phyloP scores from a whole-genome alignment of 495 filamentous ascomycete genomes.

The Penicillium chermesinum region DNA sequence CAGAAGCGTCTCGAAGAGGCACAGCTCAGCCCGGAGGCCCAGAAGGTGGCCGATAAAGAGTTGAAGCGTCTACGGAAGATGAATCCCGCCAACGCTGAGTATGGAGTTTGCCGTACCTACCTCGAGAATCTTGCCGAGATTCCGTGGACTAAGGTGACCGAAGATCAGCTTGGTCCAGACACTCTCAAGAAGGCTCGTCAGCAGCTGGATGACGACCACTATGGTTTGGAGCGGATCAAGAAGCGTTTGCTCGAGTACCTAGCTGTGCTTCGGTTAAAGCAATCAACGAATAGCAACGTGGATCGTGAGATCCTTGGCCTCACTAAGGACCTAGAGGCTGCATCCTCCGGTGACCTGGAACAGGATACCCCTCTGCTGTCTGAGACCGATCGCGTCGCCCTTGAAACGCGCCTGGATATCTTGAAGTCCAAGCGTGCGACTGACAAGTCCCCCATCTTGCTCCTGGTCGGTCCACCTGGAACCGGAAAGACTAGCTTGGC shows the following conservation, averaged over 20 bases:
- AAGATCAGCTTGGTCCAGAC: slow-evolving; percentile 78
- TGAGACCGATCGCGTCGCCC: slow-evolving; percentile 41
- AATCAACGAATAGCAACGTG: slow-evolving; percentile 73
- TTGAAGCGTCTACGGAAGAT: slow-evolving; percentile 88
- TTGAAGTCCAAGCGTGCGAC: slow-evolving; percentile 71
- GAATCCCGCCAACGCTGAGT: slow-evolving; percentile 91
- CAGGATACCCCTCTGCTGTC: slow-evolving; percentile 29
- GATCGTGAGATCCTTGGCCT: slow-evolving; percentile 68
- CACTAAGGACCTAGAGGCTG: slow-evolving; percentile 51
- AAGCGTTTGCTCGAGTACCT: slow-evolving; percentile 94
- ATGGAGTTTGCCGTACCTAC: slow-evolving; percentile 90
- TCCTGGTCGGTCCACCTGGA: slow-evolving; percentile 91
- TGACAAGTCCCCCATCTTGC: slow-evolving; percentile 92
- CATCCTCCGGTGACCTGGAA: slow-evolving; percentile 40
- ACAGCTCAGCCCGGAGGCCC: slow-evolving; percentile 66
- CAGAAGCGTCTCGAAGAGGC: slow-evolving; percentile 82
- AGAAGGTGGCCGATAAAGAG: slow-evolving; percentile 85
- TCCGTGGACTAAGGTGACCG: slow-evolving; percentile 82
- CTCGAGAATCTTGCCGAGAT: slow-evolving; percentile 92
- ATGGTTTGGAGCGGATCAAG: slow-evolving; percentile 95
- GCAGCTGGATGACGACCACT: slow-evolving; percentile 94
- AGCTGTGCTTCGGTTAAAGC: slow-evolving; percentile 90
- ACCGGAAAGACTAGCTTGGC: slow-evolving; percentile 96
- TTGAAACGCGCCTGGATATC: slow-evolving; percentile 58
- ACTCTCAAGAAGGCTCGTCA: slow-evolving; percentile 76